Evolutionary conservation across 495 filamentous ascomycete species (phyloP).

Genomic region (Geopyxis carbonaria): DNA sequence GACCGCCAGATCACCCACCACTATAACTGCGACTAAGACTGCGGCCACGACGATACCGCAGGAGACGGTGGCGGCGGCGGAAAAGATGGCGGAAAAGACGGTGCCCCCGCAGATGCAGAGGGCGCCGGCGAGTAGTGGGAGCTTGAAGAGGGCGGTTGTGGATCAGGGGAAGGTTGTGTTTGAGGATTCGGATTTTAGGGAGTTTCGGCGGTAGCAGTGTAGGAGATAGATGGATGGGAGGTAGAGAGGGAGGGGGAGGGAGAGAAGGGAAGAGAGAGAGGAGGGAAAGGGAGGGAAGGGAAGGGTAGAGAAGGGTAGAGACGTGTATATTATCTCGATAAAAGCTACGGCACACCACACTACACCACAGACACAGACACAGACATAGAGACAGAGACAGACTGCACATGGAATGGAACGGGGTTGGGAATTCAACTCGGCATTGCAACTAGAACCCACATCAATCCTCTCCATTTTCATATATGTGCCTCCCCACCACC

Average conservation of each 20-base stretch:
- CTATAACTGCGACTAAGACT: constrained; percentile 28
- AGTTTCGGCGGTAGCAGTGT: constrained; percentile 25
- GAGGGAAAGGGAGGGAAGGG: no score
- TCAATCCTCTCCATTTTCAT: no score
- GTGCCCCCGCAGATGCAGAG: not conserved
- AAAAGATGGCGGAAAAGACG: not conserved
- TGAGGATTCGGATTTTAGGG: constrained; percentile 40
- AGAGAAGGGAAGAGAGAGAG: no score
- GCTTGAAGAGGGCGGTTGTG: constrained; percentile 39
- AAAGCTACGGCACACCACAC: no score
- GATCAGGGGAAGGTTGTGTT: constrained; percentile 54
- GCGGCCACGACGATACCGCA: constrained; percentile 7
- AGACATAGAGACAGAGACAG: no score
- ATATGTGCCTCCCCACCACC: no score
- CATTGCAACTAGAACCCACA: no score
- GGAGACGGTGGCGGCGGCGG: not conserved
- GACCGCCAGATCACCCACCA: not conserved
- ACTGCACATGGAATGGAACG: no score
- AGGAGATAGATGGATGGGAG: not conserved
- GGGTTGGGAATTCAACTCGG: no score
- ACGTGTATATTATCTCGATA: no score
- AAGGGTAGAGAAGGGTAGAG: no score
- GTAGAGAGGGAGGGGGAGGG: not conserved
- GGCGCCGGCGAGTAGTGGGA: not conserved
- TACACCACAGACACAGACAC: no score